These are phyloP conservation scores for Avena atlantica DNA, from an alignment of 176 grass and related monocot genomes.

Conservation along the genomic window DNA sequence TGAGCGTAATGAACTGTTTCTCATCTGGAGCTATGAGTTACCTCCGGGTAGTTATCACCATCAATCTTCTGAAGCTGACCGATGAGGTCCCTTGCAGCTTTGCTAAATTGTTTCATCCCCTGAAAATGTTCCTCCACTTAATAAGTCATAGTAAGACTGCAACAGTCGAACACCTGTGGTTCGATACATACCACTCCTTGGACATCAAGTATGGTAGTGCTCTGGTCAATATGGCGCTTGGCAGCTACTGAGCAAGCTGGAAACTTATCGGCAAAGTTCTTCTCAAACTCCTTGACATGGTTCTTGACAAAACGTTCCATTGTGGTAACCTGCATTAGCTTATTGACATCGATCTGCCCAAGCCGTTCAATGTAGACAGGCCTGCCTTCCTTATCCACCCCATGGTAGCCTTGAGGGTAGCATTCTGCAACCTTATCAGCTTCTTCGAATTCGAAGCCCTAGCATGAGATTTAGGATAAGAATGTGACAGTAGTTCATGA, in stretches of 20 bases:
- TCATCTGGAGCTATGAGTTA: conserved; percentile 32
- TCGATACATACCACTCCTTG: conserved; percentile 84
- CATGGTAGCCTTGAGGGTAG: conserved; percentile 98
- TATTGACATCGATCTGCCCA: conserved; percentile 84
- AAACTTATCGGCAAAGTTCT: conserved; percentile 87
- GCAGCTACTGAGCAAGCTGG: conserved; percentile 92
- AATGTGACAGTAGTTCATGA: conserved; percentile 14
- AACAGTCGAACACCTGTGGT: neutral
- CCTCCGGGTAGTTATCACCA: conserved; percentile 96
- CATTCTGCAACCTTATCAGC: conserved; percentile 80
- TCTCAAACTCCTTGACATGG: conserved; percentile 97
- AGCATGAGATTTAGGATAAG: conserved; percentile 28
- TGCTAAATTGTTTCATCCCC: conserved; percentile 96
- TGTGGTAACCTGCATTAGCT: conserved; percentile 95
- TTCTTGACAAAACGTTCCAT: conserved; percentile 97
- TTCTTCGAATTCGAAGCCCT: conserved; percentile 93
- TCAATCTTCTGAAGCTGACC: conserved; percentile 93
- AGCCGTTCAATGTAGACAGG: conserved; percentile 92
- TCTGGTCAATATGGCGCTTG: conserved; percentile 91
- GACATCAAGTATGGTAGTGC: conserved; percentile 98
- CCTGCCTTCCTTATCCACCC: conserved; percentile 95
- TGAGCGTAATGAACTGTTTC: neutral
- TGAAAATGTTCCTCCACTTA: conserved; percentile 37
- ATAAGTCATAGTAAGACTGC: conserved; percentile 26
- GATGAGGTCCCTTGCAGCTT: conserved; percentile 90